These are phyloP conservation scores for Straminergon stramineum DNA, from an alignment of 225 moss, liverwort and hornwort genomes.

Conservation along the genomic window DNA sequence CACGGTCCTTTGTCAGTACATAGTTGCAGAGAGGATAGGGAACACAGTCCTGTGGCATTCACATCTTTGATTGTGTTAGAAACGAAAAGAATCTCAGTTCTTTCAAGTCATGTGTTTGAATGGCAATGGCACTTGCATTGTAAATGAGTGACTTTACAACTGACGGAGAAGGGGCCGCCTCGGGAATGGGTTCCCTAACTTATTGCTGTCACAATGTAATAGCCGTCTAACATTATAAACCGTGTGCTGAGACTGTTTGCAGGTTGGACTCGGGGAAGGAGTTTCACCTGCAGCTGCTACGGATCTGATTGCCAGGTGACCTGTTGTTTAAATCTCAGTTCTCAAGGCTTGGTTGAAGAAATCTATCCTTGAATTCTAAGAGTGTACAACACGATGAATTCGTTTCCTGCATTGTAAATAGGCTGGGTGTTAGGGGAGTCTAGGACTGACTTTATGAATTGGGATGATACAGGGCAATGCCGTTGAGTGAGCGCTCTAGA, in stretches of 20 bases:
- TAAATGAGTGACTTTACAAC: not conserved
- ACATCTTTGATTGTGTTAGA: not conserved
- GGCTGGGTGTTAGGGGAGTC: not conserved
- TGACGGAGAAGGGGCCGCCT: not conserved
- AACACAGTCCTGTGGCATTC: not conserved
- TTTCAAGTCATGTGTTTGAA: not conserved
- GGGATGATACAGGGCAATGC: slow-evolving; percentile 69
- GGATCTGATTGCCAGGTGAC: slow-evolving; percentile 90
- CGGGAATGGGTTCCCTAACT: not conserved
- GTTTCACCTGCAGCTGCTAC: slow-evolving; percentile 92
- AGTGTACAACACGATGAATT: not conserved
- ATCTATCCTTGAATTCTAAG: not conserved
- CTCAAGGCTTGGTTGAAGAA: not conserved
- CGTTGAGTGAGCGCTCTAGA: slow-evolving; percentile 79
- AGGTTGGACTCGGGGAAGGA: slow-evolving; percentile 99
- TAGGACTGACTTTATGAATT: not conserved
- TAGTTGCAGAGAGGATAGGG: not conserved
- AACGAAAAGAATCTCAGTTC: not conserved
- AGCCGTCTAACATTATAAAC: not conserved
- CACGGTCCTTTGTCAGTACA: not conserved
- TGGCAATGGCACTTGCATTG: not conserved
- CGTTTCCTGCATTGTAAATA: not conserved
- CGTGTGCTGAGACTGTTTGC: not conserved
- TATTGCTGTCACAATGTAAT: not conserved
- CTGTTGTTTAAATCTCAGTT: not conserved